Conservation (phyloP, 805 yeast species). For the Candida golubevii region DNA sequence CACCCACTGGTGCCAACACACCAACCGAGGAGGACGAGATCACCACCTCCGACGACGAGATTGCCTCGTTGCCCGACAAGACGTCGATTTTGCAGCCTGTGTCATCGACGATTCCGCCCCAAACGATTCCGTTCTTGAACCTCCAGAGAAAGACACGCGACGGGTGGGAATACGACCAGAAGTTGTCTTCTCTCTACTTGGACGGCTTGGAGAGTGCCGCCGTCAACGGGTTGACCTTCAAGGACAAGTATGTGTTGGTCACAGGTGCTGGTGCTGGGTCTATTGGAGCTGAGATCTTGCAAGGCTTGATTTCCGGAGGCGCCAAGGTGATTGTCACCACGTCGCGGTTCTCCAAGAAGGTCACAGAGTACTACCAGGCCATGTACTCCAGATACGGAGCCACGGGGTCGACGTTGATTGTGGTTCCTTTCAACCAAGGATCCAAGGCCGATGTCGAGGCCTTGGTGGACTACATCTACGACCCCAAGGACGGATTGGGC, state of each 20-base stretch:
- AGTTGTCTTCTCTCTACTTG: slow-evolving; percentile 70
- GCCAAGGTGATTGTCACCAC: slow-evolving; percentile 96
- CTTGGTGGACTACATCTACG: slow-evolving; percentile 79
- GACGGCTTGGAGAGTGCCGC: slow-evolving; percentile 94
- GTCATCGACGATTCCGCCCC: slow-evolving; percentile 67
- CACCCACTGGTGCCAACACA: slow-evolving; percentile 41
- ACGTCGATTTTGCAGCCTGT: slow-evolving; percentile 70
- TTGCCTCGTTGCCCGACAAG: slow-evolving; percentile 75
- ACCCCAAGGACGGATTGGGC: slow-evolving; percentile 86
- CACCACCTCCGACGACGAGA: slow-evolving; percentile 59
- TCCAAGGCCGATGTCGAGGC: slow-evolving; percentile 90
- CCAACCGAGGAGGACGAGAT: slow-evolving; percentile 34
- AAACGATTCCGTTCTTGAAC: slow-evolving; percentile 92
- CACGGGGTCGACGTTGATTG: slow-evolving; percentile 84
- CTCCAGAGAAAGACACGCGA: slow-evolving; percentile 69
- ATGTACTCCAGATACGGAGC: slow-evolving; percentile 93
- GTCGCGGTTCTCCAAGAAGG: slow-evolving; percentile 88
- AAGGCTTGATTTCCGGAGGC: slow-evolving; percentile 95
- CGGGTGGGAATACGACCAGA: slow-evolving; percentile 86
- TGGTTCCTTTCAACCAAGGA: slow-evolving; percentile 99
- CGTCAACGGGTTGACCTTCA: slow-evolving; percentile 86
- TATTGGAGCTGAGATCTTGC: slow-evolving; percentile 94
- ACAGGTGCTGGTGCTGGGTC: slow-evolving; percentile 99
- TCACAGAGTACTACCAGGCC: slow-evolving; percentile 92
- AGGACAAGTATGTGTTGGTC: slow-evolving; percentile 81